Percentiles rank a stretch among this genome's conserved stretches.
phyloP scores from a whole-genome alignment of 192 early-diverging fungal species.

The Dissophora globulifera region DNA sequence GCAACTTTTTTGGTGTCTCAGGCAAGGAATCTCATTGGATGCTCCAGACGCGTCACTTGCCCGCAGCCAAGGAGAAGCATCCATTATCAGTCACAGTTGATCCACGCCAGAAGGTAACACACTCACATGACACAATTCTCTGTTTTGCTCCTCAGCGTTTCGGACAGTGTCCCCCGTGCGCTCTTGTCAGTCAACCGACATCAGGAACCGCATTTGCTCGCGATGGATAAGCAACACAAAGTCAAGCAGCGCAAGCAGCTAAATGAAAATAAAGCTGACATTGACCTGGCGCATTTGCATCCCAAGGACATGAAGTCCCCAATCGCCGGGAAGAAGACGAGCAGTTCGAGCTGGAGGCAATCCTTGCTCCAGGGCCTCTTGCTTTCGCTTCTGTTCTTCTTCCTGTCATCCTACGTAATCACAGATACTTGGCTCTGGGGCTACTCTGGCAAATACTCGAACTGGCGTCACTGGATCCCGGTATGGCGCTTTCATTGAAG shows the following conservation, averaged over 20 bases:
- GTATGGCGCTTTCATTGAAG: slow-evolving; percentile 43
- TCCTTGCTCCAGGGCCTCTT: slow-evolving; percentile 26
- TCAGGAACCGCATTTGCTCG: too few species aligned
- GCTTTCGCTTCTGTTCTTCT: slow-evolving; percentile 53
- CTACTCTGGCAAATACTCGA: slow-evolving; percentile 74
- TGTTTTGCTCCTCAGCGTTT: too few species aligned
- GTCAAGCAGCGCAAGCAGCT: slow-evolving; percentile 1
- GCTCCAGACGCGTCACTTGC: too few species aligned
- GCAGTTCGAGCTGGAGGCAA: slow-evolving; percentile 4
- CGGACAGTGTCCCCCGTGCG: too few species aligned
- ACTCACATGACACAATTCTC: too few species aligned
- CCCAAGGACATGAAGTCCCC: background rate
- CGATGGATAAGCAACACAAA: background rate
- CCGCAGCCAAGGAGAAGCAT: too few species aligned
- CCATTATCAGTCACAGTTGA: too few species aligned
- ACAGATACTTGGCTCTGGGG: slow-evolving; percentile 86
- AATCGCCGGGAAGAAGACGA: background rate
- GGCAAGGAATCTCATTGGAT: too few species aligned
- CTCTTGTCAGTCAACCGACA: too few species aligned
- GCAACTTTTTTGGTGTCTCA: too few species aligned
- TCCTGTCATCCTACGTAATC: slow-evolving; percentile 71
- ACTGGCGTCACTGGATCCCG: slow-evolving; percentile 76
- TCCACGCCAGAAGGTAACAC: too few species aligned
- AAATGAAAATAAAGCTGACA: background rate
- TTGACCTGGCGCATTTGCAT: background rate